phyloP scores from a whole-genome alignment of 805 yeast genomes.

The Metschnikowia orientalis region DNA sequence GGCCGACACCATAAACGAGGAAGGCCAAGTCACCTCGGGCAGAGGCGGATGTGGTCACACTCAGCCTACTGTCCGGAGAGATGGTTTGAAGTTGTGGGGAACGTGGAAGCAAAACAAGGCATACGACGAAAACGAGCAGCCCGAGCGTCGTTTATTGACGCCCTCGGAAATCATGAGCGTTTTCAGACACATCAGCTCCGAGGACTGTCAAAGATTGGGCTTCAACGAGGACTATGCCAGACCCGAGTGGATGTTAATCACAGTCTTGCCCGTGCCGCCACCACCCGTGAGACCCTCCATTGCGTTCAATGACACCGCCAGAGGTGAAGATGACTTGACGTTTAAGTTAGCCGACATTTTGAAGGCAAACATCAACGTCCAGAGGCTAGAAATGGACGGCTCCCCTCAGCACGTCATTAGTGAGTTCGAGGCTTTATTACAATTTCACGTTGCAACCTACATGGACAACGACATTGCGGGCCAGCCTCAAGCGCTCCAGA shows the following conservation, averaged over 20 bases:
- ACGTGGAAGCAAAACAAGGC: constrained; percentile 92
- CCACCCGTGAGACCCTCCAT: constrained; percentile 99
- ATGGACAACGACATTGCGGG: constrained; percentile 99
- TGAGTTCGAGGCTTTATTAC: constrained; percentile 92
- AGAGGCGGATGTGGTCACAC: constrained; percentile 99
- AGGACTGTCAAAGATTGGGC: constrained; percentile 79
- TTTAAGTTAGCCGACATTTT: constrained; percentile 94
- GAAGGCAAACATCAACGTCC: constrained; percentile 96
- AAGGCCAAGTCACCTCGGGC: constrained; percentile 43
- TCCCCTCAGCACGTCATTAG: constrained; percentile 97
- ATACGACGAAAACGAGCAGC: constrained; percentile 81
- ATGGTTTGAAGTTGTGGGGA: constrained; percentile 93
- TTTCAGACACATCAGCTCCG: constrained; percentile 82
- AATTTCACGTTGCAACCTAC: constrained; percentile 97
- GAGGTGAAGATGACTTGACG: constrained; percentile 99
- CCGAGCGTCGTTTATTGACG: constrained; percentile 83
- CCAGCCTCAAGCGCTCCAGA: constrained; percentile 98
- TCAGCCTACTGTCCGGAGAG: constrained; percentile 93
- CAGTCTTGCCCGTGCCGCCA: constrained; percentile 99
- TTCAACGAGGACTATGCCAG: constrained; percentile 94
- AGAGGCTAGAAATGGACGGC: constrained; percentile 95
- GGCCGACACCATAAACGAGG: constrained; percentile 71
- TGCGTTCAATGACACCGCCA: constrained; percentile 95
- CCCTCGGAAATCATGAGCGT: constrained; percentile 89
- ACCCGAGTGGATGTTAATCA: constrained; percentile 97